Base-by-base conservation (phyloP, 257 asterid species). In the Salvia hispanica region DNA sequence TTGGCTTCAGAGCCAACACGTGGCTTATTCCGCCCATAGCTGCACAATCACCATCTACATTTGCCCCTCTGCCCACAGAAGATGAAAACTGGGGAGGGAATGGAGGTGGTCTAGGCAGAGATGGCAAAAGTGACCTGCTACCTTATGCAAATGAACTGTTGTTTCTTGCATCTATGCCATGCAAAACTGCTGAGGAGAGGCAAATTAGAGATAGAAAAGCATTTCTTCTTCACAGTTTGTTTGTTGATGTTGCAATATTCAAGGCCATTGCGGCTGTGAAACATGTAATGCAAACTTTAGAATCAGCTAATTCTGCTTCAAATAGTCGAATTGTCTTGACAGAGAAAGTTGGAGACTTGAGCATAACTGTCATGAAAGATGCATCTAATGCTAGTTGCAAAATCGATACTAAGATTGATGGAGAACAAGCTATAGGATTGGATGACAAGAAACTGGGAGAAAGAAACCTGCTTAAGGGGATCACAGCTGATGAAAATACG, bases 21-120 rank as follows among this genome's bases (percentile, higher is more conserved):
- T 92, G 98, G 97, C 97, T 92, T 62, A 85, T 90, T 65, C 96
- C 98, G 15, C 97, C 95, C 12, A 84, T 85, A 39, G 95, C 88
- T 39, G 95, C 96, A 45, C 84, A 77, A 67, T 76, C 84, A 55
- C 95, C 95, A 50, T 81, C 93, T 48, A 55, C 77, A 68, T 90
- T 90, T 76, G 95, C 96, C 76, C 90, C 88, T 72, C 84, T 92
- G 61, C 96, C 98, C 18, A 77, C 80, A 13, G 98, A 92, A 81
- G 97, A 92, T 64, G 96, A 85, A 76, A 88, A 80, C 69, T 92
- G 98, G 97, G 98, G 96, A 75, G 98, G 96, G 60, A 78, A 86
- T 80, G 98, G 98, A 62, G 98, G 98, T 68, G 96, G 98, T 67
- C 93, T 87, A 9, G 97, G 96, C 80, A 81, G 90, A 82, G 95